These are phyloP conservation scores for Anastatica hierochuntica DNA, from an alignment of 345 rosid species.

Conservation along the genomic window DNA sequence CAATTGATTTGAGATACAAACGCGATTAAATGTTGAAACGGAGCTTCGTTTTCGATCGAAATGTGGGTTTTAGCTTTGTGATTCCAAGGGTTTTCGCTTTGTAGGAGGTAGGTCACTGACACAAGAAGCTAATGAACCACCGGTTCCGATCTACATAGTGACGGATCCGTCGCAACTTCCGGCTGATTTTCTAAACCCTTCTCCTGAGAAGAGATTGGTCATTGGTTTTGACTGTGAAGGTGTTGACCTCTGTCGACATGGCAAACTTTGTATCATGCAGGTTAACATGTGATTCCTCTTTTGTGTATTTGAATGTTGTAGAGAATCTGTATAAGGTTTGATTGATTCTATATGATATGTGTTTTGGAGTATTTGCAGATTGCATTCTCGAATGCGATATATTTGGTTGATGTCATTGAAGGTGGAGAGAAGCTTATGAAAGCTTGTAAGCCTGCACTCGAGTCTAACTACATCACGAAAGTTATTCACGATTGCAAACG, in stretches of 20 bases:
- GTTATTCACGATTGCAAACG: slow-evolving; percentile 99
- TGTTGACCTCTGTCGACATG: slow-evolving; percentile 74
- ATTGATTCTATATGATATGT: not conserved
- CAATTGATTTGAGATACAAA: not conserved
- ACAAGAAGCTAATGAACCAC: slow-evolving; percentile 35
- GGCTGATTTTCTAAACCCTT: slow-evolving; percentile 63
- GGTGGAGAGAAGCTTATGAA: slow-evolving; percentile 67
- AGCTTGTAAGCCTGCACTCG: slow-evolving; percentile 96
- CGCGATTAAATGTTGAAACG: slow-evolving; percentile 7
- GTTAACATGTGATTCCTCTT: slow-evolving; percentile 20
- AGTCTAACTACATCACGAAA: slow-evolving; percentile 77
- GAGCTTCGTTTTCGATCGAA: slow-evolving; percentile 12
- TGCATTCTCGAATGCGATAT: slow-evolving; percentile 84
- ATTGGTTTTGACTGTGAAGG: slow-evolving; percentile 95
- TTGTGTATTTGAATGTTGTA: not conserved
- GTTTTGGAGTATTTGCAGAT: slow-evolving; percentile 49
- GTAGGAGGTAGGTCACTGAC: slow-evolving; percentile 40
- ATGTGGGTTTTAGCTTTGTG: slow-evolving; percentile 1
- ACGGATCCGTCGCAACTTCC: slow-evolving; percentile 71
- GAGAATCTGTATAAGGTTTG: no score
- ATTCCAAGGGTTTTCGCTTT: no score
- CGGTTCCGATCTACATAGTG: slow-evolving; percentile 58
- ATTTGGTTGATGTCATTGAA: slow-evolving; percentile 68
- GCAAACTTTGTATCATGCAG: slow-evolving; percentile 91
- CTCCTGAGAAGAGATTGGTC: slow-evolving; percentile 44